These are phyloP conservation scores for Eremomyces bilateralis DNA, from an alignment of 495 filamentous ascomycete species.

Conservation along the genomic window DNA sequence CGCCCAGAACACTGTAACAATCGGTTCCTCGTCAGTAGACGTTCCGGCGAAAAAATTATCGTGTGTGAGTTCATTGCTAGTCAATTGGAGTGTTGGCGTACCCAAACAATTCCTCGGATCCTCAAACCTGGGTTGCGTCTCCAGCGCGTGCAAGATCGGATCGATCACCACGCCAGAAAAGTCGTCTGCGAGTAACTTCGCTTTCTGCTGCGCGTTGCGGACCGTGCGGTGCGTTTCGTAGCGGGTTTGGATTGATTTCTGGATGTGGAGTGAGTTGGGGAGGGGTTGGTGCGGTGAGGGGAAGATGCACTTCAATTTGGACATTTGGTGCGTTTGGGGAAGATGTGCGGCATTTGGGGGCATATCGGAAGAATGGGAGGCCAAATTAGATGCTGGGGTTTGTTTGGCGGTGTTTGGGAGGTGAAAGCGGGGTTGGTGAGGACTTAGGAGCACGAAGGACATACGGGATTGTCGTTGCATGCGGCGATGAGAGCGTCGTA, in stretches of 20 bases:
- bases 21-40: too few relatives aligned
- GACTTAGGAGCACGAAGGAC: conserved; percentile 2
- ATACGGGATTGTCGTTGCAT: conserved; percentile 17
- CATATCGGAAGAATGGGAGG: too few relatives aligned
- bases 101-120: conserved; percentile 57
- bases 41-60: too few relatives aligned
- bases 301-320: neutral
- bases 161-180: conserved; percentile 57
- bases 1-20: conserved; percentile 79
- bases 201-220: conserved; percentile 48
- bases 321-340: neutral
- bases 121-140: conserved; percentile 37
- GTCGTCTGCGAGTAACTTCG: conserved; percentile 41
- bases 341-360: neutral
- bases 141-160: conserved; percentile 39
- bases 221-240: conserved; percentile 52
- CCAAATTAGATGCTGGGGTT: too few relatives aligned
- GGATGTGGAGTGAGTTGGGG: conserved; percentile 5
- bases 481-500: conserved; percentile 50
- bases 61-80: too few relatives aligned
- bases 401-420: too few relatives aligned
- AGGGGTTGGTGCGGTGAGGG: neutral
- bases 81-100: too few relatives aligned
- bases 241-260: conserved; percentile 47
- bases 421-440: neutral